Evolutionary conservation across 1,284 basidiomycete species (phyloP), one percentile per base, ranked within the genome.

Genomic region (Tilletia walkeri): DNA sequence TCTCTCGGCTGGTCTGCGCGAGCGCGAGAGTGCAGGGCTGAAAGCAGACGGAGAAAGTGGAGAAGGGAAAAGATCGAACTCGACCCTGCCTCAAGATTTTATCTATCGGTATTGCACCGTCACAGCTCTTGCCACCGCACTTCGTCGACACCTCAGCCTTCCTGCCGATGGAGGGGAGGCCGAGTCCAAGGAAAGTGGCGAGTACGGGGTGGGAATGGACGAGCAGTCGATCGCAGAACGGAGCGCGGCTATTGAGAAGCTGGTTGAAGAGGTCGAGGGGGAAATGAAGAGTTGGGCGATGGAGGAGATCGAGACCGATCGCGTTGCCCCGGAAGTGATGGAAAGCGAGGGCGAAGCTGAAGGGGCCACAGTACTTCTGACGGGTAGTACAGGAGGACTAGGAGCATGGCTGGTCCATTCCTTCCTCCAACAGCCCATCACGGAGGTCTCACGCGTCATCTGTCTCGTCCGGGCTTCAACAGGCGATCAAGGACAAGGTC

Each of bases 51-150:
- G 24, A 30, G 24, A 30, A 30, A 30, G 24, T 2, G 24, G 24
- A 30, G 24, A 30, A 30, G 24, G 24, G 24, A 30, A 34, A 14
- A 34, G 56, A 7, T 14, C n/a, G 30, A 30, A 14, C 24, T 34
- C n/a, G 30, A 61, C n/a, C 16, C 56, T 61, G 4, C 56, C 56
- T 20, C 56, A 20, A 14, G 30, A 61, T 34, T 24, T 61, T 61
- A 34, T 61, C 7, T 61, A 61, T 61, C 56, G 30, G 56, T 34
- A 61, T 34, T 53, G 50, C 50, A 53, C 50, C 50, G 30, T 53
- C 50, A 18, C 24, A 30, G 24, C 24, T 30, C 24, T 30, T 30
- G 24, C 24, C 24, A 30, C 24, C 24, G 24, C 24, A 30, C 24
- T 30, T 30, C 24, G 24, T 30, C 24, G 24, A 30, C 24, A 30